Conservation (phyloP, 805 yeast species). For the Nakazawaea wyomingensis region DNA sequence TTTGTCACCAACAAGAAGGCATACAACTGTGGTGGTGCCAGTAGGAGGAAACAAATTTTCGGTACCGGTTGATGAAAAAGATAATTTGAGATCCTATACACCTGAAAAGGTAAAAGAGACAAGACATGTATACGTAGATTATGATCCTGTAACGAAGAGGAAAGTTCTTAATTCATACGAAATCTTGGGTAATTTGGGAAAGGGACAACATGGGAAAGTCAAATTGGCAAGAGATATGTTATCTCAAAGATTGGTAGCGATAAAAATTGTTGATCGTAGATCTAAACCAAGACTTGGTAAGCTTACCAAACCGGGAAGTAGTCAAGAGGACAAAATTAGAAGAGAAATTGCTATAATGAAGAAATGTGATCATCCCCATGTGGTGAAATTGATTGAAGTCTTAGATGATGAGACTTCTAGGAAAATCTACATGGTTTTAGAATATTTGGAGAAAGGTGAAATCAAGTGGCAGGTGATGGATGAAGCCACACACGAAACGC, state of each 20-base stretch:
- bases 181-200: slow-evolving; percentile 78
- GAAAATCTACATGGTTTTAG: slow-evolving; percentile 85
- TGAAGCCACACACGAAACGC: slow-evolving; percentile 19
- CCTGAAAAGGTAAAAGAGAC: slow-evolving; percentile 69
- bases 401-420: slow-evolving; percentile 79
- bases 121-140: slow-evolving; percentile 69
- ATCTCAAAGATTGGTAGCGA: slow-evolving; percentile 73
- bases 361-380: slow-evolving; percentile 86
- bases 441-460: slow-evolving; percentile 88
- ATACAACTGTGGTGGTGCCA: slow-evolving; percentile 5
- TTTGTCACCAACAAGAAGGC: neutral
- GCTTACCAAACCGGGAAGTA: slow-evolving; percentile 22
- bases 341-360: slow-evolving; percentile 92
- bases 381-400: slow-evolving; percentile 82
- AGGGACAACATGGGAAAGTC: slow-evolving; percentile 99
- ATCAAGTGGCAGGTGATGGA: slow-evolving; percentile 65
- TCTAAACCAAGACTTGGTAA: slow-evolving; percentile 50
- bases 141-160: slow-evolving; percentile 80
- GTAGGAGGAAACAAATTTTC: neutral
- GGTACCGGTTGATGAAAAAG: slow-evolving; percentile 6
- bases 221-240: slow-evolving; percentile 77
- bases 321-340: slow-evolving; percentile 67
- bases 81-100: slow-evolving; percentile 5
- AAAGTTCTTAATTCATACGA: slow-evolving; percentile 87
- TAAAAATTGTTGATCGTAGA: slow-evolving; percentile 82